These are phyloP conservation scores for Fusarium nodosum DNA, from an alignment of 2,329 filamentous ascomycete genomes.

Conservation along the genomic window DNA sequence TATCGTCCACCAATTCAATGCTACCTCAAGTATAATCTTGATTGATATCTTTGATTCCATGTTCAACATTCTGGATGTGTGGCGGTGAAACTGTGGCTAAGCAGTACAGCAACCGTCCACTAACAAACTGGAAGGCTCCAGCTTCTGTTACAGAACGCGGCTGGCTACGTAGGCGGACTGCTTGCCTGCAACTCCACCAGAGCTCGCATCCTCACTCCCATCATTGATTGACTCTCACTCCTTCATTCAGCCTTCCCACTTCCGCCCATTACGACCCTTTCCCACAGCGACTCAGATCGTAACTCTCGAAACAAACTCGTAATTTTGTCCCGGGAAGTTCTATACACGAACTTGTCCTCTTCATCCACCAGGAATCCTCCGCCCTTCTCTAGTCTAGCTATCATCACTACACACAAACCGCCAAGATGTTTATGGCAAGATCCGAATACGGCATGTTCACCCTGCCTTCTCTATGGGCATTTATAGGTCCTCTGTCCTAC, in stretches of 20 bases:
- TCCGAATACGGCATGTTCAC: constrained; percentile 94
- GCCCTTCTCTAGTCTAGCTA: constrained; percentile 29
- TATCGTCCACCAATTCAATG: not conserved
- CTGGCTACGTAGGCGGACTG: constrained; percentile 56
- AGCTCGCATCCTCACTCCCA: constrained; percentile 46
- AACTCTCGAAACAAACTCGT: not conserved
- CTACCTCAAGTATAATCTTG: not conserved
- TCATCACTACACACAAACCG: constrained; percentile 51
- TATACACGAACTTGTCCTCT: constrained; percentile 7
- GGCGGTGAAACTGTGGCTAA: constrained; percentile 44
- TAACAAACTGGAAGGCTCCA: constrained; percentile 30
- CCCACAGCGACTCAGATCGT: constrained; percentile 4
- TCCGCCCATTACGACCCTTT: constrained; percentile 6
- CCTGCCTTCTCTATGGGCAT: constrained; percentile 35
- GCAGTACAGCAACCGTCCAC: constrained; percentile 3
- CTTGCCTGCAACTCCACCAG: constrained; percentile 55
- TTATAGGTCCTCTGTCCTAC: constrained; percentile 15
- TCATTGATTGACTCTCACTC: constrained; percentile 32
- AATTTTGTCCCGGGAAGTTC: not conserved
- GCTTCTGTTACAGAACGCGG: constrained; percentile 29
- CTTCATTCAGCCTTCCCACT: constrained; percentile 27
- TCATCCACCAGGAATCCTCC: constrained; percentile 17
- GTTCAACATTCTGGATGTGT: constrained; percentile 11
- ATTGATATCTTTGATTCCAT: not conserved
- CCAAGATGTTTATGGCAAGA: constrained; percentile 98